Base-by-base conservation (phyloP, 495 filamentous ascomycete species). In the Amniculicola lignicola region DNA sequence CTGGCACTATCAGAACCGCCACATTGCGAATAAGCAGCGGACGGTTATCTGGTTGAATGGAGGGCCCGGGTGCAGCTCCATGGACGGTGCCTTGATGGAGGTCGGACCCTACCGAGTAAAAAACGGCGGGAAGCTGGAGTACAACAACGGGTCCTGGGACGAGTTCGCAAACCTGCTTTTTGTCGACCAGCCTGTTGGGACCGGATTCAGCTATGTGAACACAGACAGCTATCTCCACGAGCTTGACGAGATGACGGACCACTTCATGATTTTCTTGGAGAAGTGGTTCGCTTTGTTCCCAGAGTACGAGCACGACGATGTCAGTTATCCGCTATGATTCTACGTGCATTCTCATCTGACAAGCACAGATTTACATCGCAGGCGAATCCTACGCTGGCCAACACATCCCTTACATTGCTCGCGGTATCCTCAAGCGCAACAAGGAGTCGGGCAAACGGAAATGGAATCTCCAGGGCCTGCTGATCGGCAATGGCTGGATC, bases 401-500 rank as follows among this genome's bases (percentile, higher is more conserved):
- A 69, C 84, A 97, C 72, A 98, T 98, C 49, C 93, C 93, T 12
- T 95, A 98, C 67, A 91, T 98, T 54, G 88, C 94, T 7, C 82
- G 84, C 55, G 87, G 84, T 19, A 93, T 98, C 39, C 77, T 95
- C 43, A 82, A 88, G 18, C 88, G 90, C 29, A 97, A 97, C 71
- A 71, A 75, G 50, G 79, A 81, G 61, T 61, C 69, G 16, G 70
- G 68, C 14, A 66, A 59, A 35, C 53, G 54, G 6, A 55, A 64
- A 15, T 97, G 93, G 94, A 87, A 88, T 22, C 69, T 98, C n/a
- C 75, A 80, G 51, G 94, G 94, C 14, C 76, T 98, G 29, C 68
- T 98, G 14, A 98, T 98, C 53, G 93, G 93, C 28, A 98, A 97
- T 67, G 93, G 92, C 18, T 98, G 94, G 94, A 90, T 97, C 57